Evolutionary conservation across 441 rosid species (phyloP), one percentile per base, ranked within the genome.

Genomic region (Melastoma candidum): DNA sequence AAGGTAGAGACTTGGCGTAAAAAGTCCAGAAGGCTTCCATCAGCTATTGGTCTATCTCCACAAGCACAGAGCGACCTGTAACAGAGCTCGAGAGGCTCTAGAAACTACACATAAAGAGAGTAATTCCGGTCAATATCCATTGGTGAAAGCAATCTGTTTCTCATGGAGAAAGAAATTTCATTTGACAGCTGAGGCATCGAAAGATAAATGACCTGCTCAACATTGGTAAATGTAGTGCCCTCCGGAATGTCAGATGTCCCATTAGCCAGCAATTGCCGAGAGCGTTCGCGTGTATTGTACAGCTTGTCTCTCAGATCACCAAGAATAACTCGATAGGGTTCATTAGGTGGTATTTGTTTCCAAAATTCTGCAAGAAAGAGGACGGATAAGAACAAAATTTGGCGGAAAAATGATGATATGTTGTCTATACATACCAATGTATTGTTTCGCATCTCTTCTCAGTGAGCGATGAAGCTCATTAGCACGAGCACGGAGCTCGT

Each of bases 191-290:
- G 39, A 52, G 7, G 29, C 12, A 14, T 3, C 11, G 11, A 52
- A n/a, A 29, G 29, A 27, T n/a, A 9, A 13, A 52, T 57, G 10
- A 88, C 97, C 75, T 75, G 76, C 46, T 82, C 89, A 2, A 79
- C 66, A 72, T 60, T 66, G 49, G 82, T 75, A 64, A 74, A 79
- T 36, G 77, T 53, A 0, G 70, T 44, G 13, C 79, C 83, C 61
- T 79, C 89, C 0, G 83, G 73, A 63, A 82, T 63, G 67, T 79
- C 85, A 27, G 85, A 79, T 63, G 59, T 55, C 39, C 89, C 85
- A 46, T 66, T 77, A 26, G 85, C 66, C 63, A 82, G 25, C 54
- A 44, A 62, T 24, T 59, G 51, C 63, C 32, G 49, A 26, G 36
- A 50, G n/a, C 32, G 26, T 7, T 49, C 12, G 36, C 55, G 55